These are phyloP conservation scores for Pulveroboletus sp. DNA, from an alignment of 768 basidiomycete genomes.

Conservation along the genomic window DNA sequence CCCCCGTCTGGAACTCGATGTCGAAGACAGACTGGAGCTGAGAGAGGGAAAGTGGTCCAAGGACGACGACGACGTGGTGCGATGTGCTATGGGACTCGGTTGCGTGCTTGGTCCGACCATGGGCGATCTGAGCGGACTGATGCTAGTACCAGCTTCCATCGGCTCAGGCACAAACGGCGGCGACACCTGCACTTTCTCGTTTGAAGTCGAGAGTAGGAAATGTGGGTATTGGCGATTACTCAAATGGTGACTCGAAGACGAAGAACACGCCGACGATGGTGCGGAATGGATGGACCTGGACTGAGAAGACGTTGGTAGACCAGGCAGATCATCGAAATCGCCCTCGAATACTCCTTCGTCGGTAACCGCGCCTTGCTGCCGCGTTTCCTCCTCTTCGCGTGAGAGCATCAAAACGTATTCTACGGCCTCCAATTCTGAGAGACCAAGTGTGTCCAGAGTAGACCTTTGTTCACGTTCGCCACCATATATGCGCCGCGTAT, in stretches of 20 bases:
- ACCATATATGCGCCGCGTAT: constrained; percentile 35
- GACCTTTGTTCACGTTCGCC: constrained; percentile 55
- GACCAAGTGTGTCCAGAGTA: constrained; percentile 57
- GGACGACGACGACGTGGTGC: constrained; percentile 19
- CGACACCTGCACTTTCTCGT: constrained; percentile 53
- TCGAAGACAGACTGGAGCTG: constrained; percentile 28
- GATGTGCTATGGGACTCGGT: constrained; percentile 6
- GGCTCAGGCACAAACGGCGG: constrained; percentile 48
- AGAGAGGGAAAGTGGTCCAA: constrained; percentile 32
- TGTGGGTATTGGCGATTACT: constrained; percentile 29
- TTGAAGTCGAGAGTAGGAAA: constrained; percentile 31
- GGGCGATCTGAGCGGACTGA: constrained; percentile 23
- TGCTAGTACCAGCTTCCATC: constrained; percentile 45
- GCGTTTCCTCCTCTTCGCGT: constrained; percentile 57
- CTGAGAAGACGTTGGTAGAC: constrained; percentile 15
- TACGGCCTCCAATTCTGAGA: constrained; percentile 69
- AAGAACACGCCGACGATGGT: constrained; percentile 6
- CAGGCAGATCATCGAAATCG: constrained; percentile 33
- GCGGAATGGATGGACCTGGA: constrained; percentile 6
- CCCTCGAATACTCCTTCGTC: constrained; percentile 57
- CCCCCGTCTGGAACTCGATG: constrained; percentile 18
- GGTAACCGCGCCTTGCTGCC: constrained; percentile 9
- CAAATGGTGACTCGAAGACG: constrained; percentile 18
- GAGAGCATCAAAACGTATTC: constrained; percentile 84
- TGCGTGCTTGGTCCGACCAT: constrained; percentile 3